These are phyloP conservation scores for Sugiyamaella pinicola DNA, from an alignment of 1,139 yeast genomes.

Conservation along the genomic window DNA sequence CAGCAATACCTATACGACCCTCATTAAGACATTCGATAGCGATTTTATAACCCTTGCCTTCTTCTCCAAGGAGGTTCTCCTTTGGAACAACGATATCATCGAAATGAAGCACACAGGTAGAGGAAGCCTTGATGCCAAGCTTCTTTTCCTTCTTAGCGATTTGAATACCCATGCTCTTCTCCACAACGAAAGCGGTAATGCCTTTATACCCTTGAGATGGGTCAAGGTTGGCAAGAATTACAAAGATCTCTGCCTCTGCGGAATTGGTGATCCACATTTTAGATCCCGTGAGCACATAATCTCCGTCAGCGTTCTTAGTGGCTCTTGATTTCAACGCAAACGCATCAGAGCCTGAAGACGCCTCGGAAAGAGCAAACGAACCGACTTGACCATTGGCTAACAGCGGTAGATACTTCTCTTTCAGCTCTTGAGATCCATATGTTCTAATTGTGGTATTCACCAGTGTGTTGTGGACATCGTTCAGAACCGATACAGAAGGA, in stretches of 20 bases:
- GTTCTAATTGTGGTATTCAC: constrained; percentile 48
- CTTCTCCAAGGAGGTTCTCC: constrained; percentile 48
- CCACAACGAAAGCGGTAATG: constrained; percentile 50
- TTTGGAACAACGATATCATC: constrained; percentile 49
- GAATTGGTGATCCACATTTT: constrained; percentile 54
- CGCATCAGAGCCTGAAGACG: constrained; percentile 51
- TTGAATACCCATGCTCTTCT: constrained; percentile 46
- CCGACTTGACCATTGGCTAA: constrained; percentile 46
- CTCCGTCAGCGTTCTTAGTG: constrained; percentile 42
- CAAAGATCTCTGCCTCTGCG: constrained; percentile 48
- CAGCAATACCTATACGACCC: constrained; percentile 51
- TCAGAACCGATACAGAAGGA: constrained; percentile 48
- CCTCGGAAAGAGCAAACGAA: constrained; percentile 47
- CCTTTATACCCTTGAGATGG: constrained; percentile 50
- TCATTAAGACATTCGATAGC: constrained; percentile 50
- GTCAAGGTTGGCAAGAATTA: constrained; percentile 48
- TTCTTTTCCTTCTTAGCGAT: constrained; percentile 51
- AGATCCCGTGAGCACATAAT: constrained; percentile 45
- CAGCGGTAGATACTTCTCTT: constrained; percentile 46
- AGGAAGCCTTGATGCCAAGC: constrained; percentile 49
- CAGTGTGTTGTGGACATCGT: constrained; percentile 50
- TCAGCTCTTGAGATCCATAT: constrained; percentile 44
- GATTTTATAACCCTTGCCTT: constrained; percentile 51
- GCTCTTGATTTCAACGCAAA: constrained; percentile 48
- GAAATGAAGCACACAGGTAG: constrained; percentile 48